Base-by-base conservation (phyloP, 1,139 yeast species). In the Groenewaldozyma auringiensis region DNA sequence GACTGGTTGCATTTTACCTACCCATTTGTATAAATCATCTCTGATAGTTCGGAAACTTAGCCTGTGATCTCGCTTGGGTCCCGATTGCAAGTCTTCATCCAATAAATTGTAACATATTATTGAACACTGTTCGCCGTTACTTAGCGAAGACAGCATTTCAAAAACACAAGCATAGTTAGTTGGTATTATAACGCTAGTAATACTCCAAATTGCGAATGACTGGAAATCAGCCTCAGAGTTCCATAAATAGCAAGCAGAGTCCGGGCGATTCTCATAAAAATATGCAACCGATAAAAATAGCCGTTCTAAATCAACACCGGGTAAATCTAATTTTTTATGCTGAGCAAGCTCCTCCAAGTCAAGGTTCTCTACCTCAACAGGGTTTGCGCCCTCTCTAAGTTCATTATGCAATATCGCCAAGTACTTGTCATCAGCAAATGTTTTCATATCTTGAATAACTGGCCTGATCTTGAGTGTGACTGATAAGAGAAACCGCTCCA, bases 151-250 rank as follows among this genome's bases (percentile, higher is more conserved):
- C 46, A 92, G 68, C 72, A 92, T 74, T 48, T 86, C 72, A 53
- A 92, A 80, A 57, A 83, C 88, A 0, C 95, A 76, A 0, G 97
- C 83, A 42, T 87, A 77, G 69, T 89, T 87, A 46, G 33, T 45
- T 25, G 47, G 40, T 17, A 41, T 36, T 4, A 43, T 32, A 3
- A 36, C 34, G 13, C 36, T 21, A 3, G 32, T 79, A 3, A 94
- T 74, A 0, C 94, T 94, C 97, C 97, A 89, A 40, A 76, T 76
- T 43, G 89, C 70, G 55, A 92, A 89, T 0, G 96, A 96, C 56
- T 78, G 74, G 1, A 79, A 65, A 42, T 75, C 70, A 2, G 83
- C 73, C 17, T 80, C 75, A 49, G 83, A 86, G 2, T 69, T 66
- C 95, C 96, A 88, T 54, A 86, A 83, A n/a, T 68, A 65, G 1